Percentiles rank a stretch among this genome's conserved stretches.
phyloP scores from a whole-genome alignment of 75 land plant genomes.

The Selaginella tamariscina region DNA sequence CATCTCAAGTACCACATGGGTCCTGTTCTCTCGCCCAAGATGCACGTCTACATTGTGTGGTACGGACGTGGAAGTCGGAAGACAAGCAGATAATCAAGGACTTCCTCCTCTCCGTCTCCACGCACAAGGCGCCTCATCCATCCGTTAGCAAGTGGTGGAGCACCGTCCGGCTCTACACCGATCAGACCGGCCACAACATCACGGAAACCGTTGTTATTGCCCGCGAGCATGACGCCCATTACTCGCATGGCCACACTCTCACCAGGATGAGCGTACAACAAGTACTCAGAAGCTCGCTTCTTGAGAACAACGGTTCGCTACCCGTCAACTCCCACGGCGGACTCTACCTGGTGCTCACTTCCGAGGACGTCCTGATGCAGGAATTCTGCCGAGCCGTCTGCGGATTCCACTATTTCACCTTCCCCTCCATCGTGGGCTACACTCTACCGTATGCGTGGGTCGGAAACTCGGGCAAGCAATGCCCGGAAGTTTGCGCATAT shows the following conservation, averaged over 20 bases:
- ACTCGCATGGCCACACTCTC: constrained; percentile 45
- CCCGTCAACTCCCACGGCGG: constrained; percentile 51
- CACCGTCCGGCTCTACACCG: constrained; percentile 60
- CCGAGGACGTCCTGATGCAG: constrained; percentile 52
- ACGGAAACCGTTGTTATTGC: constrained; percentile 27
- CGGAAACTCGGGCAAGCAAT: constrained; percentile 60
- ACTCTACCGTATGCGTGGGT: constrained; percentile 83
- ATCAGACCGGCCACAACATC: constrained; percentile 59
- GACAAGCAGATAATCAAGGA: neutral
- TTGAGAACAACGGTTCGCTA: constrained; percentile 14
- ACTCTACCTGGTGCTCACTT: constrained; percentile 50
- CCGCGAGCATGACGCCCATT: constrained; percentile 24
- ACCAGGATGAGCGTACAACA: constrained; percentile 52
- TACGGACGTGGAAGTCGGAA: neutral
- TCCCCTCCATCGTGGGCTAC: constrained; percentile 59
- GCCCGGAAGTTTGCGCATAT: constrained; percentile 66
- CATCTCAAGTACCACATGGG: constrained; percentile 5
- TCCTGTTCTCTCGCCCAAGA: constrained; percentile 12
- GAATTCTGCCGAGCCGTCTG: constrained; percentile 79
- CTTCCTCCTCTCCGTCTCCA: constrained; percentile 24
- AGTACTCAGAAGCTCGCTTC: constrained; percentile 38
- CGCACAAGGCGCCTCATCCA: neutral
- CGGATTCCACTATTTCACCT: constrained; percentile 86
- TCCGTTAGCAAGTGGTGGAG: constrained; percentile 54
- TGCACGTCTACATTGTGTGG: constrained; percentile 6